Conservation (phyloP, 2,329 filamentous ascomycete species). For the Epichloe glyceriae region DNA sequence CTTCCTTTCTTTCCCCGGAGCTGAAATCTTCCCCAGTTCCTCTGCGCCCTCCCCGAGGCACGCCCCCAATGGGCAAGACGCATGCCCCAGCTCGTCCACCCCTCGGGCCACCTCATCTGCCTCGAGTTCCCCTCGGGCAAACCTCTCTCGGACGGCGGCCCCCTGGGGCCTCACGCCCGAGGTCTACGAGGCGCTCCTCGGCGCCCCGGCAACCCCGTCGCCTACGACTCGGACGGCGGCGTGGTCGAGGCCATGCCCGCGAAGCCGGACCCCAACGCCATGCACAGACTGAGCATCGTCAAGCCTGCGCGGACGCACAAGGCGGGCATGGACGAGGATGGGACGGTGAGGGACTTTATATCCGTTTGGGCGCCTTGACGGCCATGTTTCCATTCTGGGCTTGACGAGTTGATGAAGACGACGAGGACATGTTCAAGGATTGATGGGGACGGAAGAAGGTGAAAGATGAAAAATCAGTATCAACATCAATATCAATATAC, state of each 20-base stretch:
- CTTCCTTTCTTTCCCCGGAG: no score
- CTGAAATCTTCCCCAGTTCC: constrained; percentile 31
- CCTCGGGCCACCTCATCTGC: constrained; percentile 41
- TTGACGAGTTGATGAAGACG: background rate
- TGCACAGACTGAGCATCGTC: constrained; percentile 34
- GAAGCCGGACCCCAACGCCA: constrained; percentile 21
- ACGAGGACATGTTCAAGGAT: background rate
- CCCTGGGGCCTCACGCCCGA: constrained; percentile 58
- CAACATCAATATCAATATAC: no score
- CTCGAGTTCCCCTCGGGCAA: constrained; percentile 73
- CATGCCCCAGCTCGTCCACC: constrained; percentile 35
- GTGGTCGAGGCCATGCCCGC: constrained; percentile 27
- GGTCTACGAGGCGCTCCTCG: constrained; percentile 60
- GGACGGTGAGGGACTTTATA: constrained; percentile 37
- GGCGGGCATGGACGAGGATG: constrained; percentile 31
- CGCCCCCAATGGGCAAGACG: constrained; percentile 41
- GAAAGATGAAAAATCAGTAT: no score
- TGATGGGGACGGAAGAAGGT: no score
- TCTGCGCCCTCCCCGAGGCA: constrained; percentile 44
- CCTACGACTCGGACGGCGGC: constrained; percentile 37
- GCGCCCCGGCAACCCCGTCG: constrained; percentile 50
- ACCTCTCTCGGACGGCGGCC: constrained; percentile 49
- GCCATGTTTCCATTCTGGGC: background rate
- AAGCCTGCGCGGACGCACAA: constrained; percentile 37
- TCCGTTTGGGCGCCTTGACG: constrained; percentile 35